These are phyloP conservation scores for Diplodia mutila DNA, from an alignment of 2,329 filamentous ascomycete genomes.

Conservation along the genomic window DNA sequence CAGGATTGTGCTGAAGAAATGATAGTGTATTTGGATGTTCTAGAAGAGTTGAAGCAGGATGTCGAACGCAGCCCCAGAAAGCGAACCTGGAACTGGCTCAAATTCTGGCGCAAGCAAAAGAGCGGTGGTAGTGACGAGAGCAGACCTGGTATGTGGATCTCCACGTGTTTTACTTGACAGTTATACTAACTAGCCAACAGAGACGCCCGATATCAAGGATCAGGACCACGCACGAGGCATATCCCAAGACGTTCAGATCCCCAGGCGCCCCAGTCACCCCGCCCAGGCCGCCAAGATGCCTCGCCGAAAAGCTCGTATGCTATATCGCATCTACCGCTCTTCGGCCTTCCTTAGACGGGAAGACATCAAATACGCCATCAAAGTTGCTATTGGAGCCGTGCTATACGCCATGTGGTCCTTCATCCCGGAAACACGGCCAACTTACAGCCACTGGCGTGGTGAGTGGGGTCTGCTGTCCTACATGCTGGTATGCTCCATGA, in stretches of 20 bases:
- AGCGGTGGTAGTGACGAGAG: constrained; percentile 28
- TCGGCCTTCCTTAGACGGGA: constrained; percentile 64
- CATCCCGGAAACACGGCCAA: constrained; percentile 73
- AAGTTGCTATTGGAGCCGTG: constrained; percentile 88
- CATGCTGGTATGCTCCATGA: constrained; percentile 98
- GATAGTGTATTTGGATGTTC: constrained; percentile 76
- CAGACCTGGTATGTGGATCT: constrained; percentile 30
- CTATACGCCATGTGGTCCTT: constrained; percentile 91
- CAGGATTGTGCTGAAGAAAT: constrained; percentile 91
- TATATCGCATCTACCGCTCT: constrained; percentile 53
- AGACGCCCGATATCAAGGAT: constrained; percentile 33
- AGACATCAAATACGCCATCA: constrained; percentile 79
- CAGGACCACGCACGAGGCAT: constrained; percentile 37
- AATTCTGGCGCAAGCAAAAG: constrained; percentile 66
- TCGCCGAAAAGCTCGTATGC: constrained; percentile 36
- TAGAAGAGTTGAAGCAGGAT: constrained; percentile 79
- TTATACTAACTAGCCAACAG: constrained; percentile 29
- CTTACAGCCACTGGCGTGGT: constrained; percentile 86
- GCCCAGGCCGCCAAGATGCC: constrained; percentile 8
- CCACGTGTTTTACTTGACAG: background rate
- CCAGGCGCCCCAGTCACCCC: constrained; percentile 27
- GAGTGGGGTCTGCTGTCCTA: constrained; percentile 97
- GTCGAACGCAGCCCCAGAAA: constrained; percentile 64
- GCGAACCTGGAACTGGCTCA: constrained; percentile 82
- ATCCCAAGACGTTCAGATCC: constrained; percentile 42